Evolutionary conservation across 2,329 filamentous ascomycete genomes (phyloP).

Genomic region (Didymella exigua): DNA sequence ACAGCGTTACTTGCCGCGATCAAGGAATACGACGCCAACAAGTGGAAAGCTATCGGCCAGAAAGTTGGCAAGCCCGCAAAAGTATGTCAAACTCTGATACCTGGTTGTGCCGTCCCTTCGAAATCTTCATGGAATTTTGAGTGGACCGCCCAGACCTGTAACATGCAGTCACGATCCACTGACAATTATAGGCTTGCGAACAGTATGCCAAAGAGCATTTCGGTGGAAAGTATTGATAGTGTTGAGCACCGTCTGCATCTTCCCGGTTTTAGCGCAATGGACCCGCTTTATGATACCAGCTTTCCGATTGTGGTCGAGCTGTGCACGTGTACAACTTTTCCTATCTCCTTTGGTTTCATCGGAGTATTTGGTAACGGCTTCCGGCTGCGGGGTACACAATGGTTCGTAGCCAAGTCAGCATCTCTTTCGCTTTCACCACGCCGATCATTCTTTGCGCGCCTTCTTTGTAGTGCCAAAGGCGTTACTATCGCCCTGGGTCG

Average conservation of each 20-base stretch:
- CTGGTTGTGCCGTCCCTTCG: background rate
- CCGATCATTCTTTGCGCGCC: background rate
- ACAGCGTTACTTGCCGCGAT: conserved; percentile 86
- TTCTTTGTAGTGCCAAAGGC: background rate
- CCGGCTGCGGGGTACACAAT: conserved; percentile 32
- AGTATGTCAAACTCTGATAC: conserved; percentile 55
- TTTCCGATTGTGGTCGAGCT: conserved; percentile 38
- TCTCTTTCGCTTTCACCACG: background rate
- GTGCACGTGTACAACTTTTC: conserved; percentile 40
- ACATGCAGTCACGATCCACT: conserved; percentile 12
- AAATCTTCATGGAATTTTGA: background rate
- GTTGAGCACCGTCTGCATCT: conserved; percentile 50
- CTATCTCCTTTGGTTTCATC: conserved; percentile 37
- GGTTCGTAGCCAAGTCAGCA: conserved; percentile 16
- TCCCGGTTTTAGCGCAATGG: conserved; percentile 41
- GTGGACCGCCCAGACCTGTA: background rate
- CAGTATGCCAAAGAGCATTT: conserved; percentile 98
- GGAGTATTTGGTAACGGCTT: conserved; percentile 32
- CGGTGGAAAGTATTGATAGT: conserved; percentile 57
- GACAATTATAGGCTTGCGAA: conserved; percentile 70
- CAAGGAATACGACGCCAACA: conserved; percentile 98
- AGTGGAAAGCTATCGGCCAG: conserved; percentile 96
- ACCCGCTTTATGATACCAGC: conserved; percentile 48
- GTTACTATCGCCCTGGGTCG: background rate
- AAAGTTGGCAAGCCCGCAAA: conserved; percentile 99